phyloP scores from a whole-genome alignment of 2,329 filamentous ascomycete species.

The Alternaria hordeiaustralica region DNA sequence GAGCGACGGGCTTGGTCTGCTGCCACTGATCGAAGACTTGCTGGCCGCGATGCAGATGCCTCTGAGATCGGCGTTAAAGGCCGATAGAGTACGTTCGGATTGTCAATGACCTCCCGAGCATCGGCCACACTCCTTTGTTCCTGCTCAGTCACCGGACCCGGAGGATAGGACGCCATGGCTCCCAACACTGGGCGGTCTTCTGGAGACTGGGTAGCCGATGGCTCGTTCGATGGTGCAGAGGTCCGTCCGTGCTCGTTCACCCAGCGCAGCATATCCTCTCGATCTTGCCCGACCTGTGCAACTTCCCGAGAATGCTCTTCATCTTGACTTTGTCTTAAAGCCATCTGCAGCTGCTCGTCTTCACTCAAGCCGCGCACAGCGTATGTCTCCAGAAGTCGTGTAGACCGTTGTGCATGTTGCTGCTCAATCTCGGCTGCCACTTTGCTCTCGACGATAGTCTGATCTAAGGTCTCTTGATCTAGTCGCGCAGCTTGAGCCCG shows the following conservation, averaged over 20 bases:
- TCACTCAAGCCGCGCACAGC: not conserved
- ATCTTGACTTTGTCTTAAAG: not conserved
- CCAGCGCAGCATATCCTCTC: not conserved
- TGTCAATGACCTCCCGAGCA: not conserved
- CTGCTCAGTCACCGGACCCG: not conserved
- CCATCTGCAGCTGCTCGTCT: not conserved
- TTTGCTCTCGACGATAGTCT: not conserved
- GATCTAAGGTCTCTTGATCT: not conserved
- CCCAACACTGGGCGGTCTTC: not conserved
- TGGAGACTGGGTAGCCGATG: not conserved
- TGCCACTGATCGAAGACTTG: not conserved
- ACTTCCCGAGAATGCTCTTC: not conserved
- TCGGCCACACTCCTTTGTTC: not conserved
- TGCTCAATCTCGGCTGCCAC: not conserved
- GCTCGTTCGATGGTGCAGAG: not conserved
- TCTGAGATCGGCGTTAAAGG: not conserved
- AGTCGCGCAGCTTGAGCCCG: not conserved
- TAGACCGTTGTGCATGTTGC: not conserved
- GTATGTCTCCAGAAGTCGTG: not conserved
- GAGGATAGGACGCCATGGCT: not conserved
- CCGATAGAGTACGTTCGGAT: not conserved
- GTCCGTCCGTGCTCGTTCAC: not conserved
- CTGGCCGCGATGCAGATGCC: not conserved
- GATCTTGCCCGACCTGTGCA: not conserved
- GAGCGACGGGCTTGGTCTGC: fast-evolving